Conservation (phyloP, 768 basidiomycete genomes). For the Mycena belliarum region DNA sequence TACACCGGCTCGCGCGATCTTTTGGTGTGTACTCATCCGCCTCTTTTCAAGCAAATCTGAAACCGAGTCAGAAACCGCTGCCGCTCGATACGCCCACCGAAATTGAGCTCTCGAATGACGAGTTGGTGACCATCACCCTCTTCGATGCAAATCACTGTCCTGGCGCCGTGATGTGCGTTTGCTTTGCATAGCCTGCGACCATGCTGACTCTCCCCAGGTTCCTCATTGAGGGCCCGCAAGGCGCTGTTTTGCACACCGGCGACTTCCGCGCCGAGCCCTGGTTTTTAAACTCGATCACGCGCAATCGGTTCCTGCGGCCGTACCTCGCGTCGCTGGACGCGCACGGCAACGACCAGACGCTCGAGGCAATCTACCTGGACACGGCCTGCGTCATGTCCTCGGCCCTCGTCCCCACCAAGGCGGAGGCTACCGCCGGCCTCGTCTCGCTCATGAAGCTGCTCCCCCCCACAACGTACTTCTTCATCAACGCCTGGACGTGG, state of each 20-base stretch:
- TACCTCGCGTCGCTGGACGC: conserved; percentile 52
- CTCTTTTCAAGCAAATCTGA: not conserved
- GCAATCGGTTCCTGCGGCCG: conserved; percentile 71
- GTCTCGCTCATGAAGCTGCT: conserved; percentile 69
- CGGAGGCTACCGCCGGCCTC: conserved; percentile 64
- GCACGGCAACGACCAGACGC: conserved; percentile 32
- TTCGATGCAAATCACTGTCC: conserved; percentile 96
- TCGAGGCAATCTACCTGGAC: conserved; percentile 84
- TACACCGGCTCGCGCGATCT: conserved; percentile 65
- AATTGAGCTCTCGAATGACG: conserved; percentile 56
- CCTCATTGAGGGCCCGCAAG: conserved; percentile 69
- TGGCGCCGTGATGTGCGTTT: conserved; percentile 83
- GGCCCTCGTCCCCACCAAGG: conserved; percentile 59
- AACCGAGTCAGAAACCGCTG: conserved; percentile 47
- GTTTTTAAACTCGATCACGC: conserved; percentile 66
- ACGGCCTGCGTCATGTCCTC: conserved; percentile 66
- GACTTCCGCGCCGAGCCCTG: conserved; percentile 88
- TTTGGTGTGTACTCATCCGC: conserved; percentile 44
- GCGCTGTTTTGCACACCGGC: conserved; percentile 87
- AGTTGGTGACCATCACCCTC: conserved; percentile 71
- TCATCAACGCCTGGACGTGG: conserved; percentile 94
- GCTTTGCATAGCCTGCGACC: not conserved
- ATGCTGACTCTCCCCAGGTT: conserved; percentile 54
- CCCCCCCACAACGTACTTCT: conserved; percentile 72
- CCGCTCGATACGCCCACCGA: conserved; percentile 65